These are phyloP conservation scores for Bretschneidera sinensis DNA, from an alignment of 345 rosid species.

Conservation along the genomic window DNA sequence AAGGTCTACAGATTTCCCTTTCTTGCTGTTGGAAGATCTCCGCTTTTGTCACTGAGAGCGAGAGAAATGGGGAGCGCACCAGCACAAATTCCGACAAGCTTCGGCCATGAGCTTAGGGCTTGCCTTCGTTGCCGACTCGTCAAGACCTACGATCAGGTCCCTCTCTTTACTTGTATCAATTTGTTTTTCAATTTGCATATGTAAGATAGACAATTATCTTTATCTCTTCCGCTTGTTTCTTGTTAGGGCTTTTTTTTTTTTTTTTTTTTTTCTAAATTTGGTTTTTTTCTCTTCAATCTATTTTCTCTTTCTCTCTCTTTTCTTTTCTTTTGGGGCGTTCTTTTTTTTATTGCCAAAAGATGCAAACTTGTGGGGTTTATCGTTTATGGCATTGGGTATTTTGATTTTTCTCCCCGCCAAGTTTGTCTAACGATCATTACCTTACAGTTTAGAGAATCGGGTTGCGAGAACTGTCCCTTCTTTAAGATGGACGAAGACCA, in stretches of 20 bases:
- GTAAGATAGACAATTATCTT: too few relatives aligned
- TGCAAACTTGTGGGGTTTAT: too few relatives aligned
- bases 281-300: neutral
- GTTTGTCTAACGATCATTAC: neutral
- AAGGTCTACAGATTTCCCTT: too few relatives aligned
- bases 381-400: neutral
- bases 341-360: too few relatives aligned
- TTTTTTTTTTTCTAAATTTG: neutral
- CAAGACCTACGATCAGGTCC: slow-evolving; percentile 84
- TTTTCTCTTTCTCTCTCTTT: too few relatives aligned
- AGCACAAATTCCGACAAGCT: slow-evolving; percentile 92
- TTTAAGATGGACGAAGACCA: slow-evolving; percentile 86
- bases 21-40: too few relatives aligned
- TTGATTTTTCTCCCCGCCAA: neutral
- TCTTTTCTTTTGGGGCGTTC: too few relatives aligned
- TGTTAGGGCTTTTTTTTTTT: neutral
- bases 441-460: slow-evolving; percentile 64
- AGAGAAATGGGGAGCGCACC: slow-evolving; percentile 47
- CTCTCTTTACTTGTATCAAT: neutral
- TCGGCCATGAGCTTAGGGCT: slow-evolving; percentile 84
- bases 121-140: slow-evolving; percentile 87
- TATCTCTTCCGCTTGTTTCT: neutral
- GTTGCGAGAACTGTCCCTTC: slow-evolving; percentile 84
- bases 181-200: too few relatives aligned
- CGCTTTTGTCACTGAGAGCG: neutral